Evolutionary conservation across 208 protist species (phyloP).

Genomic region (Novymonas esmeraldas): DNA sequence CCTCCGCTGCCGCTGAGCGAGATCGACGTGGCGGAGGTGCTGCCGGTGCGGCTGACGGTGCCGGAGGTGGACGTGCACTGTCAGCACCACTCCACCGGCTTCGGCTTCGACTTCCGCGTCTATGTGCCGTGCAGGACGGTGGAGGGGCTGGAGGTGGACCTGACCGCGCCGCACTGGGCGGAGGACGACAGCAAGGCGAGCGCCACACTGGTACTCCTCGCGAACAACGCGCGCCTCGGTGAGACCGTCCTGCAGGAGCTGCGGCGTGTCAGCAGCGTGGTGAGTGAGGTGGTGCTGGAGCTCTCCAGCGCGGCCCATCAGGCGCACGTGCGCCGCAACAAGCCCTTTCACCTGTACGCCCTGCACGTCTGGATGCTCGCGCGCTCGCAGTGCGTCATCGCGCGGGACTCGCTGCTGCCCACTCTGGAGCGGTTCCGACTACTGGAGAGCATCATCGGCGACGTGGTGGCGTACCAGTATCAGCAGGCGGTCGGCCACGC

Average conservation of each 20-base stretch:
- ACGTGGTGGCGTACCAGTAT: constrained; percentile 43
- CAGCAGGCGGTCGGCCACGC: constrained; percentile 39
- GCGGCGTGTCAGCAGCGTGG: constrained; percentile 14
- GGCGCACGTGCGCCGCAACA: constrained; percentile 40
- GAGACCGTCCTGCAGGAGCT: constrained; percentile 31
- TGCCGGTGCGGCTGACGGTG: constrained; percentile 27
- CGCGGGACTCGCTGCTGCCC: constrained; percentile 35
- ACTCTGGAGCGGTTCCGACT: constrained; percentile 34
- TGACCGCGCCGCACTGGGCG: constrained; percentile 31
- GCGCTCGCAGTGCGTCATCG: constrained; percentile 27
- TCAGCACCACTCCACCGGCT: constrained; percentile 40
- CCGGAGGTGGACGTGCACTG: constrained; percentile 31
- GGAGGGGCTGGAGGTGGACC: constrained; percentile 19
- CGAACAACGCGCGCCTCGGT: constrained; percentile 34
- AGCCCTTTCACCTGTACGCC: constrained; percentile 44
- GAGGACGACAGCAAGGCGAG: constrained; percentile 20
- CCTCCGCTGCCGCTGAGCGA: constrained; percentile 22
- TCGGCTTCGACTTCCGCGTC: constrained; percentile 35
- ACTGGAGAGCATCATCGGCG: constrained; percentile 45
- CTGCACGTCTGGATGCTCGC: constrained; percentile 33
- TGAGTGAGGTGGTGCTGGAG: constrained; percentile 35
- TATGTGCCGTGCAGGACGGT: constrained; percentile 15
- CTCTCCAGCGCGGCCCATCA: constrained; percentile 41
- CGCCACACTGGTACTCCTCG: constrained; percentile 40
- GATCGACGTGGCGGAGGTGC: constrained; percentile 22